A percentile compares a stretch with the other conserved stretches of the same genome.
Evolutionary conservation across 2,329 filamentous ascomycete genomes (phyloP).

Genomic region (Paraconiothyrium brasiliense): DNA sequence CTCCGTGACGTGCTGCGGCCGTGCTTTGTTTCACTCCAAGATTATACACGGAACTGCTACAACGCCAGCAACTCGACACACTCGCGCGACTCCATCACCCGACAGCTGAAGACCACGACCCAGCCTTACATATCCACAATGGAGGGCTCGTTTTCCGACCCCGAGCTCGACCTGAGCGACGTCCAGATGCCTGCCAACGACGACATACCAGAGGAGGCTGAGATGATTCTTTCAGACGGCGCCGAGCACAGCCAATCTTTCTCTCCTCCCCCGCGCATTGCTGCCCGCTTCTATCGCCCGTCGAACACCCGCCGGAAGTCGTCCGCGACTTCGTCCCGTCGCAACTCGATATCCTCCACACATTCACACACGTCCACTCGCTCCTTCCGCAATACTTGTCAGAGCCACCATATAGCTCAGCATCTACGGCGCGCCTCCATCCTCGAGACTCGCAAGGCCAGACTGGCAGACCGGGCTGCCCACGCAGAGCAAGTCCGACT

Average conservation of each 20-base stretch:
- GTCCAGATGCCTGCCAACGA: constrained; percentile 43
- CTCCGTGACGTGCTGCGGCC: constrained; percentile 30
- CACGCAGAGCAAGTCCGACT: constrained; percentile 85
- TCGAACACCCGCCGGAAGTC: constrained; percentile 74
- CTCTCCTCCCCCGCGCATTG: constrained; percentile 78
- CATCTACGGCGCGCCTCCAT: constrained; percentile 83
- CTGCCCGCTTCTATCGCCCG: constrained; percentile 77
- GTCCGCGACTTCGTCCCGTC: constrained; percentile 79
- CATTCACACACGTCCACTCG: constrained; percentile 75
- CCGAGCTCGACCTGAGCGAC: constrained; percentile 43
- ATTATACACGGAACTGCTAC: constrained; percentile 22
- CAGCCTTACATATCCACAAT: constrained; percentile 19
- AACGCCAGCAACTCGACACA: constrained; percentile 26
- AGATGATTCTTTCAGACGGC: constrained; percentile 52
- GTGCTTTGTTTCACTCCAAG: constrained; percentile 44
- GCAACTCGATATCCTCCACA: constrained; percentile 80
- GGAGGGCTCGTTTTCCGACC: constrained; percentile 44
- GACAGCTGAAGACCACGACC: neutral
- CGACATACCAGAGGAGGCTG: constrained; percentile 54
- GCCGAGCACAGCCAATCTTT: constrained; percentile 55
- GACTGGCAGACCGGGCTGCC: constrained; percentile 80
- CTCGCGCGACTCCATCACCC: constrained; percentile 28
- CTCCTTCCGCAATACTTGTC: constrained; percentile 64
- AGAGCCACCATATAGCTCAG: constrained; percentile 81
- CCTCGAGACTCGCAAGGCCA: constrained; percentile 80